Base-by-base conservation (phyloP, 2,329 filamentous ascomycete species). In the Claviceps paspali region DNA sequence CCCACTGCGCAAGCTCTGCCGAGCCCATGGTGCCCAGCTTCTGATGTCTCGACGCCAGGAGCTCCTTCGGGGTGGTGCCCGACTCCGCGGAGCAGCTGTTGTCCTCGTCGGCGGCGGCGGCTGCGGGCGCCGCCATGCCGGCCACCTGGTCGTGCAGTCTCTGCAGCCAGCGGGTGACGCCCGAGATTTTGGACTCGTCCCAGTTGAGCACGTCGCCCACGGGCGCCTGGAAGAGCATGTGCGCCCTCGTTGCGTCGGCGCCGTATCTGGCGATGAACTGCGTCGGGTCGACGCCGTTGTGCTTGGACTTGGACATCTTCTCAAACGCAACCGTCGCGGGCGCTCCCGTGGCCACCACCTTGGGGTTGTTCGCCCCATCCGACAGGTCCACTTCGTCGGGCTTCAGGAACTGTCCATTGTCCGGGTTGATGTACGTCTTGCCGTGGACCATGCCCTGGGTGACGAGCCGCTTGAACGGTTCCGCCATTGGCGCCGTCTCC, bases 301-400 rank as follows among this genome's bases (percentile, higher is more conserved):
- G 69, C 57, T 94, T 94, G 49, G 83, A 92, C 60, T 94, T 94
- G 28, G 82, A 91, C 86, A 94, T 94, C 54, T 94, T 94, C 55
- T 93, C 85, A 48, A 72, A 93, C 1, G 73, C 77, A 14, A 85
- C 58, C 21, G 63, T 70, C 2, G 80, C 74, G 0, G 52, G 49
- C 33, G 69, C 59, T 3, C 75, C 73, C 0, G 75, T 81, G 0
- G 68, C 65, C 14, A 65, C 65, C n/a, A 91, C 70, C 38, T 65
- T 63, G 1, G 81, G 81, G n/a, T n/a, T n/a, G 10, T 61, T 59
- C 0, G 63, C 59, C 0, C 69, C 62, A 29, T 71, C 65, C 3
- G 63, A 65, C 4, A 79, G 48, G 44, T 87, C 76, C 11, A 93
- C 66, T 54, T 93, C 83, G 12, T 76, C 68, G 0, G 82, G 81